Conservation (phyloP, 2,329 filamentous ascomycete species). For the Nemania serpens region DNA sequence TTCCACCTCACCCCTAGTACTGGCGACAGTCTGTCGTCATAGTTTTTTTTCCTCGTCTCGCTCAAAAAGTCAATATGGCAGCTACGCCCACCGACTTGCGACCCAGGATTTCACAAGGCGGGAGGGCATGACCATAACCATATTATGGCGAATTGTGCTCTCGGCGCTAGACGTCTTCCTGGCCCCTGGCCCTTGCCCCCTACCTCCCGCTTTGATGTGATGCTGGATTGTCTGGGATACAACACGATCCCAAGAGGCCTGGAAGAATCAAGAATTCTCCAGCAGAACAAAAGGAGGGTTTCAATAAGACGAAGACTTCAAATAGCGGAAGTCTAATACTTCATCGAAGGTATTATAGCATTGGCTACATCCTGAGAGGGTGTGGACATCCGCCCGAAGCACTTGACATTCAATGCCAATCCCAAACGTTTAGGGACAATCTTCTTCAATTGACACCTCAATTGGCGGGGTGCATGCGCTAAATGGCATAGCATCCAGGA, state of each 20-base stretch:
- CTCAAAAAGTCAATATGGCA: neutral
- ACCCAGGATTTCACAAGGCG: neutral
- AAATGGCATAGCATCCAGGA: neutral
- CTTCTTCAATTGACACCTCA: neutral
- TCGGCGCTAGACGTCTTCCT: neutral
- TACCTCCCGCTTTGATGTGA: neutral
- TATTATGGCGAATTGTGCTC: neutral
- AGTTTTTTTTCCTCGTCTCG: neutral
- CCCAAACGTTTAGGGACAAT: neutral
- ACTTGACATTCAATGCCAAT: neutral
- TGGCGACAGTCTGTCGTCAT: neutral
- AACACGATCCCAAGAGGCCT: neutral
- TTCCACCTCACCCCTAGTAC: constrained; percentile 2
- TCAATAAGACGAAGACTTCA: neutral
- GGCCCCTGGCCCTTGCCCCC: neutral
- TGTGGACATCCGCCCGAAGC: neutral
- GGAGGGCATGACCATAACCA: neutral
- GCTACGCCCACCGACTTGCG: neutral
- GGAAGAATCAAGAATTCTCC: neutral
- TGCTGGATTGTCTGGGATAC: neutral
- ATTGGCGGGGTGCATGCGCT: no score
- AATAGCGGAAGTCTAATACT: constrained; percentile 3
- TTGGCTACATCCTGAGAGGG: constrained; percentile 2
- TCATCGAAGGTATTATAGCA: neutral
- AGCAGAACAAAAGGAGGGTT: neutral